These are phyloP conservation scores for Geotrichum fermentans DNA, from an alignment of 1,139 yeast genomes.

Conservation along the genomic window DNA sequence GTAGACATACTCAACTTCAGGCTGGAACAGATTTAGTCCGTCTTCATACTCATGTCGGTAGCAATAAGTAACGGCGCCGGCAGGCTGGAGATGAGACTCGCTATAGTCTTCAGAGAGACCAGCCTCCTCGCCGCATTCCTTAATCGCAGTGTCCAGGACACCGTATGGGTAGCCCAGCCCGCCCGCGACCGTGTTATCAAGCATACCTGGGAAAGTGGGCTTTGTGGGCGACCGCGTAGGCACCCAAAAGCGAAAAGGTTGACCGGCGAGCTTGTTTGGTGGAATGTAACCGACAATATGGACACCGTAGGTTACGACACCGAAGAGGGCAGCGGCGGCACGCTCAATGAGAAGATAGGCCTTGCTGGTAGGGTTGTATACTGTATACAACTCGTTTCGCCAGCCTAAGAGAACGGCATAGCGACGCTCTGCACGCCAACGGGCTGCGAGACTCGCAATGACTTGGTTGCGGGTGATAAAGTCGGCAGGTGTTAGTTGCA, in stretches of 20 bases:
- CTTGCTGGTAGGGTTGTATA: slow-evolving; percentile 50
- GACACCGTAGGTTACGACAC: slow-evolving; percentile 84
- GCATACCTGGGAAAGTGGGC: slow-evolving; percentile 83
- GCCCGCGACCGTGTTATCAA: slow-evolving; percentile 93
- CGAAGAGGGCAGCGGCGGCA: slow-evolving; percentile 72
- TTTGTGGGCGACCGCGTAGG: slow-evolving; percentile 74
- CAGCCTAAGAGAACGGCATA: slow-evolving; percentile 63
- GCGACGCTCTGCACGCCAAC: slow-evolving; percentile 41
- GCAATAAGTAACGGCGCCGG: slow-evolving; percentile 69
- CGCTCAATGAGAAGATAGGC: slow-evolving; percentile 74
- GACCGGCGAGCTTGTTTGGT: slow-evolving; percentile 35
- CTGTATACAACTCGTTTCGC: slow-evolving; percentile 78
- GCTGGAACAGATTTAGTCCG: slow-evolving; percentile 52
- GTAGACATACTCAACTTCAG: slow-evolving; percentile 78
- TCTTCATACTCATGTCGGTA: slow-evolving; percentile 34
- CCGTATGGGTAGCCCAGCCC: slow-evolving; percentile 85
- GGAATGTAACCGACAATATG: slow-evolving; percentile 78
- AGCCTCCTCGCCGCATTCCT: slow-evolving; percentile 90
- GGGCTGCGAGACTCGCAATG: slow-evolving; percentile 44
- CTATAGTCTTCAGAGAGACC: slow-evolving; percentile 60
- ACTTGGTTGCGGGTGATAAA: slow-evolving; percentile 46
- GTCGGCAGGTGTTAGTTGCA: slow-evolving; percentile 43
- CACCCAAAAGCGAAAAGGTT: slow-evolving; percentile 66
- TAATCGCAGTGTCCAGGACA: slow-evolving; percentile 66
- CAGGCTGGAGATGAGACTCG: slow-evolving; percentile 42